Conservation (phyloP, 2,329 filamentous ascomycete genomes). For the Botryotinia narcissicola region DNA sequence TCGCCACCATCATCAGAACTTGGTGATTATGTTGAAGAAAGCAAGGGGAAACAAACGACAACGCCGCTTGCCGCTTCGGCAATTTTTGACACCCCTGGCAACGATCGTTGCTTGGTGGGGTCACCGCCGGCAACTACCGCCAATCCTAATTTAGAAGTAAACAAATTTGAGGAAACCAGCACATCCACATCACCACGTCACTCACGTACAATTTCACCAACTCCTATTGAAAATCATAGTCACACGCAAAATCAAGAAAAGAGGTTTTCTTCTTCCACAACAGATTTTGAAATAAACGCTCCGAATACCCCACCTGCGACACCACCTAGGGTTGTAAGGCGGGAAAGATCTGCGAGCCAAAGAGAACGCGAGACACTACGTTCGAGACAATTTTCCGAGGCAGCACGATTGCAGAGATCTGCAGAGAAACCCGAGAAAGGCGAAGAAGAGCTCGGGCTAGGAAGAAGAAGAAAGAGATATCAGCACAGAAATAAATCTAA, state of each 20-base stretch:
- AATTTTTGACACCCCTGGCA: slow-evolving; percentile 16
- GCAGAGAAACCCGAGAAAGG: not conserved
- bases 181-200: slow-evolving; percentile 20
- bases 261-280: slow-evolving; percentile 18
- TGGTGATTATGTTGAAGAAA: slow-evolving; percentile 8
- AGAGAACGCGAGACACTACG: slow-evolving; percentile 17
- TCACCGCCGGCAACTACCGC: slow-evolving; percentile 11
- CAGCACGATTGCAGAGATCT: slow-evolving; percentile 19
- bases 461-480: slow-evolving; percentile 19
- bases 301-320: slow-evolving; percentile 20
- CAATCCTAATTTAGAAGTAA: slow-evolving; percentile 20
- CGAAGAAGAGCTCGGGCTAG: slow-evolving; percentile 6
- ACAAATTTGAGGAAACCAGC: slow-evolving; percentile 18
- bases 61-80: not conserved
- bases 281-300: slow-evolving; percentile 17
- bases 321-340: slow-evolving; percentile 15
- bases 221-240: slow-evolving; percentile 14
- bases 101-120: slow-evolving; percentile 22
- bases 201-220: slow-evolving; percentile 16
- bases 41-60: not conserved
- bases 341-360: slow-evolving; percentile 21
- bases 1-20: slow-evolving; percentile 19
- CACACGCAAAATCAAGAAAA: slow-evolving; percentile 11
- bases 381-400: slow-evolving; percentile 21
- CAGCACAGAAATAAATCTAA: slow-evolving; percentile 17